Conservation (phyloP, 2,329 filamentous ascomycete species). For the Penicillium sp. region DNA sequence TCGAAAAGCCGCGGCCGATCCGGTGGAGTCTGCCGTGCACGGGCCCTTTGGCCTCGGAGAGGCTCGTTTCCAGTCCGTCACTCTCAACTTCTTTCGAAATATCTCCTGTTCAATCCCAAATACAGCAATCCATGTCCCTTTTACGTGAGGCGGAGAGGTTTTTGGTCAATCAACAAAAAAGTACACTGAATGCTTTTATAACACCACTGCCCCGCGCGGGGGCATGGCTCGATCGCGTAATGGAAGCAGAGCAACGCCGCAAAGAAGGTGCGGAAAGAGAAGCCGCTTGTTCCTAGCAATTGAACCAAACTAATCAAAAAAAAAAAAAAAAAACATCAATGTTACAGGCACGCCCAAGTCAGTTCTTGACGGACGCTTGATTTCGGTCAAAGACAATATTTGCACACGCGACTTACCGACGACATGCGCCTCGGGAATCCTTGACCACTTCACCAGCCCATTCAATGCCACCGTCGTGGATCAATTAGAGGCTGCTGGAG, state of each 20-base stretch:
- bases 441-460: slow-evolving; percentile 65
- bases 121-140: slow-evolving; percentile 36
- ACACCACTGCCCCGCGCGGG: slow-evolving; percentile 31
- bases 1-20: not conserved
- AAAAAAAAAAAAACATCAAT: not conserved
- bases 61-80: slow-evolving; percentile 6
- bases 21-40: slow-evolving; percentile 6
- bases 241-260: slow-evolving; percentile 32
- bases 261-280: slow-evolving; percentile 26
- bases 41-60: slow-evolving; percentile 12
- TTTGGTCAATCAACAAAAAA: slow-evolving; percentile 35
- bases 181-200: slow-evolving; percentile 38
- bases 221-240: slow-evolving; percentile 32
- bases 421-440: slow-evolving; percentile 74
- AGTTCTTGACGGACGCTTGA: slow-evolving; percentile 39
- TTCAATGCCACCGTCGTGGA: slow-evolving; percentile 76
- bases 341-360: slow-evolving; percentile 31
- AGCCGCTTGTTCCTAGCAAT: no score
- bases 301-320: no score
- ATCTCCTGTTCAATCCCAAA: not conserved
- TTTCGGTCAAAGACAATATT: slow-evolving; percentile 75
- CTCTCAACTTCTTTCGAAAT: not conserved
- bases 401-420: slow-evolving; percentile 61
- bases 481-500: slow-evolving; percentile 59
- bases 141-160: slow-evolving; percentile 41